Evolutionary conservation across 2,329 filamentous ascomycete genomes (phyloP), one percentile per base, ranked within the genome.

Genomic region (Hirsutella rhossiliensis): DNA sequence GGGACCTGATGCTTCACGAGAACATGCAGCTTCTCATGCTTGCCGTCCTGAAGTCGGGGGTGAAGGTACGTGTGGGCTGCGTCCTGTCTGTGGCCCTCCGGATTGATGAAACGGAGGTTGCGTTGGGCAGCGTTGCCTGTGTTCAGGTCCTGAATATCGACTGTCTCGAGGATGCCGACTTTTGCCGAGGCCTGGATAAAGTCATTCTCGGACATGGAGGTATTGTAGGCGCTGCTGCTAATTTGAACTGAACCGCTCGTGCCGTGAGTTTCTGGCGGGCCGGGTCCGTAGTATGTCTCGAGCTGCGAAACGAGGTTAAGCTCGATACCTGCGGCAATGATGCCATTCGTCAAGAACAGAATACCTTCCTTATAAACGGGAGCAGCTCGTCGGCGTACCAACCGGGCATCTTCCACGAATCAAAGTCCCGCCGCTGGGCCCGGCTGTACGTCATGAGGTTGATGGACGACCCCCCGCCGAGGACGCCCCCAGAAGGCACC

Each of bases 11-110:
- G 68, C 50, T 80, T 68, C 0, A 71, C 63, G 0, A 83, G 62
- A 5, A 83, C 64, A 45, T 82, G 73, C 2, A 83, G 67, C 45
- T 80, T 80, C 0, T 73, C 68, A 40, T 76, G 66, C 2, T 69
- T 59, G 1, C 48, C 34, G 34, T 38, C 34, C 51, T 4, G 61
- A 46, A 23, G 50, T 40, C 39, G 66, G 32, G 62, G 42, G 36
- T 61, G 51, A 15, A 63, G 43, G 46, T 77, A 80, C 13, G 62
- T 53, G 45, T 73, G 68, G 0, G 76, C 76, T 1, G 75, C 62
- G 50, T 81, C 77, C 52, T 78, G 75, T n/a, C 77, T 69, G 37
- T 63, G 62, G 15, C 76, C 76, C 3, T 76, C 67, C 0, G 50
- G 53, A 1, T 46, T 53, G 6, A 78, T 64, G 47, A 73, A 78